phyloP scores from a whole-genome alignment of 139 green algal species.

The Protoeuglena noctilucae region DNA sequence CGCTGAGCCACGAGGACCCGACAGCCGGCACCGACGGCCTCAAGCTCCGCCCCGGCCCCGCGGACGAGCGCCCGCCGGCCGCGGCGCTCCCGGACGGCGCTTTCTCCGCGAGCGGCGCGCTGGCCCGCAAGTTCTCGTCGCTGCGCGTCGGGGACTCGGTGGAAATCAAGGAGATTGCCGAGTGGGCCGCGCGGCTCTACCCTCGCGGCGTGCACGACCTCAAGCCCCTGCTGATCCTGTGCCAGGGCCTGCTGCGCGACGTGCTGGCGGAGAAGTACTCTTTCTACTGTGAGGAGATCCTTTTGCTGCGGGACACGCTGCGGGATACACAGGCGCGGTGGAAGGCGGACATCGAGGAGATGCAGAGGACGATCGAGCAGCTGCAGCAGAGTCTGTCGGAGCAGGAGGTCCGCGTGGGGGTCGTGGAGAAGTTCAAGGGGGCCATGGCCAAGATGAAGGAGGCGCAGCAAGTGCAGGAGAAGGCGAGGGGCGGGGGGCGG shows the following conservation, averaged over 20 bases:
- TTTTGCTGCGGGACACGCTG: neutral
- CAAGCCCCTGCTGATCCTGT: slow-evolving; percentile 12
- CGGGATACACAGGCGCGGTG: neutral
- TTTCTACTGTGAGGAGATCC: neutral
- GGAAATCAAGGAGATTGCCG: neutral
- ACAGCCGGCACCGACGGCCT: neutral
- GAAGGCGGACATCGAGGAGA: neutral
- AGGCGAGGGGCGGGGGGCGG: too few relatives aligned
- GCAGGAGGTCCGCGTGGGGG: too few relatives aligned
- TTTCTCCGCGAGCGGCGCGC: neutral
- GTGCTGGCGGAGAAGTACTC: neutral
- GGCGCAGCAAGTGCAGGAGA: too few relatives aligned
- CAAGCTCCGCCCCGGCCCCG: neutral
- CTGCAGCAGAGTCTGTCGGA: too few relatives aligned
- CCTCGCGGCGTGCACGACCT: slow-evolving; percentile 10
- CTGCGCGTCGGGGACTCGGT: neutral
- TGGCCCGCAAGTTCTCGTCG: neutral
- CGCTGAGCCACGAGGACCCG: neutral
- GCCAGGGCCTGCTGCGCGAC: slow-evolving; percentile 9
- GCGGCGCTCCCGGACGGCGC: neutral
- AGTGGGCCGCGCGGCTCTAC: slow-evolving; percentile 4
- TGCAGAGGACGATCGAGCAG: neutral
- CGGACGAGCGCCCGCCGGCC: neutral
- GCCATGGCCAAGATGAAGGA: too few relatives aligned
- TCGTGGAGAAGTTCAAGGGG: too few relatives aligned